Evolutionary conservation across 176 grass and related monocot species (phyloP), one percentile per base, ranked within the genome.

Genomic region (Oryza glumipatula): DNA sequence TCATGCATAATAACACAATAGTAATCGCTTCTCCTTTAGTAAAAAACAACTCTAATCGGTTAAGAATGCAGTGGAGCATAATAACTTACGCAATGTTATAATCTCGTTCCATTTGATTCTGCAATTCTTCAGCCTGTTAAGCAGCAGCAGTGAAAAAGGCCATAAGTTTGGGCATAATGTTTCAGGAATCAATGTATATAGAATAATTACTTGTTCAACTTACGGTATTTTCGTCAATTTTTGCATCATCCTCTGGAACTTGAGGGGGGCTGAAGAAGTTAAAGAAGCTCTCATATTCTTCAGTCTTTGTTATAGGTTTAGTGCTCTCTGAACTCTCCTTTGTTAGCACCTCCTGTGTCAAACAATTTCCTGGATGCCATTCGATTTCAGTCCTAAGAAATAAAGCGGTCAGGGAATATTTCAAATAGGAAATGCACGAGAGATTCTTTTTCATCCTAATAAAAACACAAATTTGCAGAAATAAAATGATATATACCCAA

Each of bases 181-280:
- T 1, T 52, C 15, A 61, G 22, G 15, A 36, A 52, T 52, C 7
- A 56, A 56, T 17, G 32, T 28, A 30, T 38, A 19, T n/a, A 82
- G 47, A 44, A 9, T 35, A 72, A 47, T 46, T 73, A 28, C 0
- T 36, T 56, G 63, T 56, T 60, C 24, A 51, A 63, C 86, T 85
- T 76, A 92, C 84, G 4, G 81, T 76, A 83, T 90, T 88, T 28
- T 90, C 88, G 78, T 93, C 91, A 38, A 89, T 86, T 73, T 87
- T 79, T 30, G 84, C 81, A 13, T 90, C 80, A 30, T 90, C 80
- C 22, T 89, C 91, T 70, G 91, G 91, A 72, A 93, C 68, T 68
- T 93, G 77, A 79, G 91, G 91, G 23, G 91, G 91, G 73, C 51
- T 88, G 30, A 90, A 93, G 76, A 93, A 93, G 85, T 88, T 93